Evolutionary conservation across 106 monocot genomes (phyloP).

Genomic region (Platanthera zijinensis): DNA sequence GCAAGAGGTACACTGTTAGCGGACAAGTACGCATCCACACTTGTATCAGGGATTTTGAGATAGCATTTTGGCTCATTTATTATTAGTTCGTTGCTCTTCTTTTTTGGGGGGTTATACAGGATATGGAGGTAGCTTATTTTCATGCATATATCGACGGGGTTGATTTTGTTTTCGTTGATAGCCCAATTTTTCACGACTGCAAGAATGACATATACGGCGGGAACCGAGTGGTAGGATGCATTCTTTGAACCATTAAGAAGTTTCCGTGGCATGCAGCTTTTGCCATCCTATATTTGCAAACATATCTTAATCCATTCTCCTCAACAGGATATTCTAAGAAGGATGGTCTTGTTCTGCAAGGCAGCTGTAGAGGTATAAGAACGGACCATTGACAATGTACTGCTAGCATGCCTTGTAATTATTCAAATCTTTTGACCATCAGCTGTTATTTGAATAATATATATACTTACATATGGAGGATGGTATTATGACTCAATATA

Average conservation of each 20-base stretch:
- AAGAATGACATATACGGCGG: slow-evolving; percentile 64
- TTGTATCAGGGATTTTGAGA: background rate
- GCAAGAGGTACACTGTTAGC: slow-evolving; percentile 43
- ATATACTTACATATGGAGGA: background rate
- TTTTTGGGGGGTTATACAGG: background rate
- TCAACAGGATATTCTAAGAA: slow-evolving; percentile 63
- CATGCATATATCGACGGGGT: slow-evolving; percentile 72
- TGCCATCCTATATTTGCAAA: background rate
- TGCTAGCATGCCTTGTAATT: background rate
- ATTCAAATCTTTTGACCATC: background rate
- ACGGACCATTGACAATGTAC: background rate
- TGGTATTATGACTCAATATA: background rate
- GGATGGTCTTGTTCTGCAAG: slow-evolving; percentile 89
- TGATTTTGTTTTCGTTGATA: slow-evolving; percentile 73
- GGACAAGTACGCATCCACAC: slow-evolving; percentile 47
- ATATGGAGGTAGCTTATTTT: slow-evolving; percentile 35
- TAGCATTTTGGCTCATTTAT: background rate
- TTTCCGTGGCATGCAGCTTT: background rate
- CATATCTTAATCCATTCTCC: too few species aligned
- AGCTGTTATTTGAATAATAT: background rate
- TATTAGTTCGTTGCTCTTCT: background rate
- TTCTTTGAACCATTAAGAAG: slow-evolving; percentile 1
- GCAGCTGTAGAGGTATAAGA: slow-evolving; percentile 78
- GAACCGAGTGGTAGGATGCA: slow-evolving; percentile 6
- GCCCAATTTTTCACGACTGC: slow-evolving; percentile 40